Percentiles rank a stretch among this genome's conserved stretches.
phyloP scores from a whole-genome alignment of 495 filamentous ascomycete species.

The Hypoxylon crocopeplum region DNA sequence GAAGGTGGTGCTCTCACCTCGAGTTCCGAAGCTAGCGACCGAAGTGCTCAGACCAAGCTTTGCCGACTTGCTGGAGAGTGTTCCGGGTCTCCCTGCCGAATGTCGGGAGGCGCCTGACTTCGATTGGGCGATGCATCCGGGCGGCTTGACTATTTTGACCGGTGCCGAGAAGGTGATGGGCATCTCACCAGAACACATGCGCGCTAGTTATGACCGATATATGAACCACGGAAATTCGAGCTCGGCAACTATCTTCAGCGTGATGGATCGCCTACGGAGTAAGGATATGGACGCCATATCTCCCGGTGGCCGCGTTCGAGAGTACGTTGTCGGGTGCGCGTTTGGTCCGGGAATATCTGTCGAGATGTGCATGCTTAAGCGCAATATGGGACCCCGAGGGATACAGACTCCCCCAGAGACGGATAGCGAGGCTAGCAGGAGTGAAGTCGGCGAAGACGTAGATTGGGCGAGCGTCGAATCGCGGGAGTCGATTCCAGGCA shows the following conservation, averaged over 20 bases:
- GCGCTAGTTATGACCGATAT: slow-evolving; percentile 68
- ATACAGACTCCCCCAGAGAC: slow-evolving; percentile 54
- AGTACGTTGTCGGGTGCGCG: slow-evolving; percentile 67
- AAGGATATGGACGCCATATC: slow-evolving; percentile 63
- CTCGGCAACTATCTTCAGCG: slow-evolving; percentile 66
- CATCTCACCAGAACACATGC: slow-evolving; percentile 64
- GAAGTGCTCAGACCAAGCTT: slow-evolving; percentile 58
- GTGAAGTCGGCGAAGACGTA: slow-evolving; percentile 45
- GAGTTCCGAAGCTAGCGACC: slow-evolving; percentile 60
- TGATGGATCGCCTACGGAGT: slow-evolving; percentile 62
- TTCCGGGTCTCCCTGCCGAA: slow-evolving; percentile 48
- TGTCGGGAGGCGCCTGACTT: slow-evolving; percentile 58
- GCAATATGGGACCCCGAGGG: slow-evolving; percentile 41
- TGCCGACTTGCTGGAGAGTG: slow-evolving; percentile 49
- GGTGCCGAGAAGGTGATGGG: slow-evolving; percentile 61
- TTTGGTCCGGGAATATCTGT: slow-evolving; percentile 71
- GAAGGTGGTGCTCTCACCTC: slow-evolving; percentile 66
- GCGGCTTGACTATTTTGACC: slow-evolving; percentile 67
- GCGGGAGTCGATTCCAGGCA: slow-evolving; percentile 28
- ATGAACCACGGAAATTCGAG: slow-evolving; percentile 68
- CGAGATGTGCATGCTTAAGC: slow-evolving; percentile 67
- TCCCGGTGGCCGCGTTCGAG: slow-evolving; percentile 51
- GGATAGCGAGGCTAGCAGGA: slow-evolving; percentile 52
- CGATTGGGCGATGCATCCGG: slow-evolving; percentile 75
- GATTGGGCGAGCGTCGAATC: slow-evolving; percentile 35